Conservation (phyloP, 805 yeast species). For the Lachancea thermotolerans region DNA sequence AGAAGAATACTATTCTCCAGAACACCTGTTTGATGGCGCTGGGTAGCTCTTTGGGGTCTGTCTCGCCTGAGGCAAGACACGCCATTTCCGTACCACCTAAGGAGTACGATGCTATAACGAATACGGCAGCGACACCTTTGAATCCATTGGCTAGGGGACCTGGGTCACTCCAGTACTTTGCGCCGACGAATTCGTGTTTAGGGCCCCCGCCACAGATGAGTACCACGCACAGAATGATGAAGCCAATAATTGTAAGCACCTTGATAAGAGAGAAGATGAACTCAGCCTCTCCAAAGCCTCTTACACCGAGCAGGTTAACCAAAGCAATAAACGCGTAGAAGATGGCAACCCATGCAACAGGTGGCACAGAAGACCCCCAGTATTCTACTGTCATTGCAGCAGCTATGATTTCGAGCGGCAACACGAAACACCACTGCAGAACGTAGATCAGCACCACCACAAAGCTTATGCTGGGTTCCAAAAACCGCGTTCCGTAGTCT, state of each 20-base stretch:
- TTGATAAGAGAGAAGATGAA: conserved; percentile 39
- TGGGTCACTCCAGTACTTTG: conserved; percentile 59
- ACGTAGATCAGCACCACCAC: conserved; percentile 52
- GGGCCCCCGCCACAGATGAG: conserved; percentile 47
- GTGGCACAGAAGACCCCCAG: conserved; percentile 50
- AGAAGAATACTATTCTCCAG: conserved; percentile 43
- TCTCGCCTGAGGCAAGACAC: conserved; percentile 70
- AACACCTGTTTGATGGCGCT: conserved; percentile 67
- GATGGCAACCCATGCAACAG: conserved; percentile 55
- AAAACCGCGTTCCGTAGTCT: conserved; percentile 39
- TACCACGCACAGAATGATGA: conserved; percentile 39
- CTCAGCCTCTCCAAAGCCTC: conserved; percentile 38
- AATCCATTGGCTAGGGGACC: conserved; percentile 49
- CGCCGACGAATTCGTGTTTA: conserved; percentile 49
- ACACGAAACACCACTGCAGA: conserved; percentile 40
- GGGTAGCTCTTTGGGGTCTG: conserved; percentile 56
- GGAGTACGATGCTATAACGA: conserved; percentile 67
- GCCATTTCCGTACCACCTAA: conserved; percentile 69
- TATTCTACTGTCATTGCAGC: conserved; percentile 56
- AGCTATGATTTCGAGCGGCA: conserved; percentile 44
- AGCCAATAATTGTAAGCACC: conserved; percentile 40
- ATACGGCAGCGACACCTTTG: conserved; percentile 60
- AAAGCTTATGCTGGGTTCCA: conserved; percentile 48
- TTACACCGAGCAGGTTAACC: conserved; percentile 47
- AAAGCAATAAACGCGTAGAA: conserved; percentile 42